phyloP scores from a whole-genome alignment of 2,329 filamentous ascomycete species.

The Chalaropsis ovoidea region DNA sequence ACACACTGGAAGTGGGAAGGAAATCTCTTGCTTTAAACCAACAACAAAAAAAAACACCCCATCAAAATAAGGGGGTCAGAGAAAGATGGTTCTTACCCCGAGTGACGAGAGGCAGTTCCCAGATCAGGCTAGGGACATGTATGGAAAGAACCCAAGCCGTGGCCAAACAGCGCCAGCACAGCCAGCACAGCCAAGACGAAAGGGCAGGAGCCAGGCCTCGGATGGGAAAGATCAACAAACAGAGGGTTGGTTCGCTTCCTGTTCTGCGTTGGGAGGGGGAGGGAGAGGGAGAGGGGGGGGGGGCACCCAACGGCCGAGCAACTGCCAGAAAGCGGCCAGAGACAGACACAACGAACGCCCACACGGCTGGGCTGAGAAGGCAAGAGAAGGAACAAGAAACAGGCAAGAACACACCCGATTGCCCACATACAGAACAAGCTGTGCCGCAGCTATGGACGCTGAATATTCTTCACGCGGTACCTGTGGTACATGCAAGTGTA shows the following conservation, averaged over 20 bases:
- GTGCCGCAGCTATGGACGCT: too few species aligned
- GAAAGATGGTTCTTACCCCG: constrained; percentile 7
- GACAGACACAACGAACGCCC: background rate
- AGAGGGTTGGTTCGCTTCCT: background rate
- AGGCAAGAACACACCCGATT: background rate
- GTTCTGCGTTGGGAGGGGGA: background rate
- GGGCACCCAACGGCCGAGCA: background rate
- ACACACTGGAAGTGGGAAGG: background rate
- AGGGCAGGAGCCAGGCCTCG: background rate
- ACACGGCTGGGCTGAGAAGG: background rate
- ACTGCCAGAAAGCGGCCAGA: constrained; percentile 10
- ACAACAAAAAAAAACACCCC: background rate
- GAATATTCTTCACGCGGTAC: background rate
- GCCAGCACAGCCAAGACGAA: background rate
- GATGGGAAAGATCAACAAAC: constrained; percentile 15
- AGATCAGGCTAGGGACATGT: constrained; percentile 2
- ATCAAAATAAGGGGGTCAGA: constrained; percentile 8
- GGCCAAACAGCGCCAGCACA: background rate
- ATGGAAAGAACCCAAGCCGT: background rate
- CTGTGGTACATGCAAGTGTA: background rate
- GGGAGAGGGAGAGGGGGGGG: too few species aligned
- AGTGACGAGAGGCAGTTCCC: background rate
- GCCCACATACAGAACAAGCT: too few species aligned
- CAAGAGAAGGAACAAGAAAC: background rate
- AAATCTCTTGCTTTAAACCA: background rate